Conservation (phyloP, 148 eudicot genomes). For the Camellia japonica region DNA sequence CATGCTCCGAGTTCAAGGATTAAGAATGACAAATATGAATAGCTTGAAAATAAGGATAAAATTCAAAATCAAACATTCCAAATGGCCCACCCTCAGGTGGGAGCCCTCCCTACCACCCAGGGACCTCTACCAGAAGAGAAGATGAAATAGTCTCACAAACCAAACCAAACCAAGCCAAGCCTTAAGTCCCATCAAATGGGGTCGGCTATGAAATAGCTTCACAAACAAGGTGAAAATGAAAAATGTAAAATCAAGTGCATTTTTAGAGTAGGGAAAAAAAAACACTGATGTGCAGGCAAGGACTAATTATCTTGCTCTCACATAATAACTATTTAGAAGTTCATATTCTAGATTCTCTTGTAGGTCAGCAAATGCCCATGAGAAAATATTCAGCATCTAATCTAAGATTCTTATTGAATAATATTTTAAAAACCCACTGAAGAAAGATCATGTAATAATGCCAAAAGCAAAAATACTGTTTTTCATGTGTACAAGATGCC, state of each 20-base stretch:
- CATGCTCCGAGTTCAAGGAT: not conserved
- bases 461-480: not conserved
- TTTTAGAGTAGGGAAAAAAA: not conserved
- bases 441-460: not conserved
- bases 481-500: no score
- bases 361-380: not conserved
- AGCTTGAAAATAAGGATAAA: not conserved
- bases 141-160: no score
- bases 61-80: not conserved
- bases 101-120: no score
- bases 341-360: no score
- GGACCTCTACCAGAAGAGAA: not conserved
- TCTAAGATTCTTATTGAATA: not conserved
- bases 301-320: not conserved
- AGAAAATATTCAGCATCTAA: not conserved
- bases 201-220: not conserved
- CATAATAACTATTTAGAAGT: not conserved
- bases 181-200: no score
- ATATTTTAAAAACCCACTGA: not conserved
- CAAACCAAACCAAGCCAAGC: no score
- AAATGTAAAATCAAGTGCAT: not conserved
- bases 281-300: not conserved
- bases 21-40: not conserved
- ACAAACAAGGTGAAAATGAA: constrained; percentile 2
- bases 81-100: not conserved